Evolutionary conservation across 2,329 filamentous ascomycete genomes (phyloP), one percentile per base, ranked within the genome.

Genomic region (Cytospora piceae): DNA sequence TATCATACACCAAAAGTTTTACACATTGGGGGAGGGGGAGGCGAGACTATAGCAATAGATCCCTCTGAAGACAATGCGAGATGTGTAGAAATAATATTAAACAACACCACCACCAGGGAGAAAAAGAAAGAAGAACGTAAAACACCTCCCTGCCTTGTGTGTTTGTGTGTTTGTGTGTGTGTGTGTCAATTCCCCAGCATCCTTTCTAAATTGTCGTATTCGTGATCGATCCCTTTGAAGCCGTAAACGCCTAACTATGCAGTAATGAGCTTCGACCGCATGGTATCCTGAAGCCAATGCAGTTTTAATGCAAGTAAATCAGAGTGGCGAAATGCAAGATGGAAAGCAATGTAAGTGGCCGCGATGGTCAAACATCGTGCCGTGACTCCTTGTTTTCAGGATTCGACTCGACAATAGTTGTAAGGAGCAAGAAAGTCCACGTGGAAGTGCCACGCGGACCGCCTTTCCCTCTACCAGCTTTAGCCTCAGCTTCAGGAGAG

Each of bases 201-300:
- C 53, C 65, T 15, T 61, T 58, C 46, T 59, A 58, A 27, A n/a
- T 62, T 58, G 54, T 34, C 24, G 46, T 65, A 39, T 61, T 55
- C 58, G 31, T 57, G 7, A 52, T 42, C 15, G 15, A 57, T 32
- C 20, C 39, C 53, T 54, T 46, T 34, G 46, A 52, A 37, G 31
- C 61, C 24, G 32, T 64, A 54, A 64, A 64, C 65, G 61, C 65
- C 65, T 51, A 52, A 64, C 57, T 31, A 67, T 67, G 65, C 65
- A 46, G 14, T 32, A 60, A 59, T 34, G 52, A 46, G 37, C 22
- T 51, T 55, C 61, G 63, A 59, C 57, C 61, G 65, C 57, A 64
- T 64, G 65, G 58, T 64, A 61, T 64, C 65, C 37, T 52, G 39
- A 56, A 60, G 63, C 24, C 57, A 58, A 60, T 61, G 61, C 61